Percentiles rank a stretch among this genome's conserved stretches.
Evolutionary conservation across 495 filamentous ascomycete genomes (phyloP).

Genomic region (Ramalina intermedia): DNA sequence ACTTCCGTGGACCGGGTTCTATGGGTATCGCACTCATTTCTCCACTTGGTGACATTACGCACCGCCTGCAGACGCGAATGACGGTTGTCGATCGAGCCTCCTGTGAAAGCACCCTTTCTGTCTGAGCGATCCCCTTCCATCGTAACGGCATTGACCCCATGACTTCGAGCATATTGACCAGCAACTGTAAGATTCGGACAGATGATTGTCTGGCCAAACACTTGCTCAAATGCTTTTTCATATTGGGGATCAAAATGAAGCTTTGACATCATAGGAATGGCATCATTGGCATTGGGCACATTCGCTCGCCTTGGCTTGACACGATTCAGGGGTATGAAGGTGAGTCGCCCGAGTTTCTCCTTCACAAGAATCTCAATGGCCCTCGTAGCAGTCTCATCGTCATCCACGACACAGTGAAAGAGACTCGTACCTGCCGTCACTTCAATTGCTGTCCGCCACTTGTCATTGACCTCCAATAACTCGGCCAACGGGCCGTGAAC

Average conservation of each 20-base stretch:
- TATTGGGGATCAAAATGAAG: slow-evolving; percentile 64
- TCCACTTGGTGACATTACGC: slow-evolving; percentile 56
- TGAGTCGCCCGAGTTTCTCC: slow-evolving; percentile 70
- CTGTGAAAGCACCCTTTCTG: slow-evolving; percentile 85
- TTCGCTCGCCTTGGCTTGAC: slow-evolving; percentile 52
- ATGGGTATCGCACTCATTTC: slow-evolving; percentile 58
- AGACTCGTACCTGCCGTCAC: slow-evolving; percentile 83
- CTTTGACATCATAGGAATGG: slow-evolving; percentile 73
- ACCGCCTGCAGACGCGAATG: slow-evolving; percentile 75
- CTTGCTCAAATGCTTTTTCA: slow-evolving; percentile 76
- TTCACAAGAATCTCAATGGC: slow-evolving; percentile 69
- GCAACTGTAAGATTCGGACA: slow-evolving; percentile 79
- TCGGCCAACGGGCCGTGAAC: slow-evolving; percentile 89
- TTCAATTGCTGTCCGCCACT: slow-evolving; percentile 79
- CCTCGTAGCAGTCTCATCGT: slow-evolving; percentile 69
- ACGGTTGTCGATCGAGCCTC: slow-evolving; percentile 77
- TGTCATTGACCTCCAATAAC: slow-evolving; percentile 70
- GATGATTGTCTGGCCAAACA: slow-evolving; percentile 91
- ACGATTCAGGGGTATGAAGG: slow-evolving; percentile 85
- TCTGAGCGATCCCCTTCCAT: slow-evolving; percentile 86
- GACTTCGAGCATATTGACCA: slow-evolving; percentile 75
- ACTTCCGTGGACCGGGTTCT: slow-evolving; percentile 42
- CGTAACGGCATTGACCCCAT: slow-evolving; percentile 84
- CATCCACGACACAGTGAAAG: slow-evolving; percentile 96
- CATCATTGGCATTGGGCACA: slow-evolving; percentile 75